Percentiles rank a stretch among this genome's conserved stretches.
Conservation (phyloP, 352 stramenopile species). For the Phytopythium sindhum region DNA sequence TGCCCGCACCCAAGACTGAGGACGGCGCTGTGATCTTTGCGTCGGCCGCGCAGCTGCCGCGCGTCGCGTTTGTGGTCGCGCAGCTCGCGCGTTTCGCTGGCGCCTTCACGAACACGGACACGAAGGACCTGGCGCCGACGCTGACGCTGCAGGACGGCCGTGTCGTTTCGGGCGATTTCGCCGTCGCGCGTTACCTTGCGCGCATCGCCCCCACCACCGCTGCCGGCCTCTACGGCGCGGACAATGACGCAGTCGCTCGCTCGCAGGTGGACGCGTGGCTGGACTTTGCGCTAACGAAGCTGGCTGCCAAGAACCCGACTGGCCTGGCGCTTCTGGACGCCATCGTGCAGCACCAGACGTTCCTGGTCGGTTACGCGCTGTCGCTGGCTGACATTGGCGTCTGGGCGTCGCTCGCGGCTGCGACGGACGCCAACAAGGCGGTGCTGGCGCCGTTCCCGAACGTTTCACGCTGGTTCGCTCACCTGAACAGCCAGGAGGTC, state of each 20-base stretch:
- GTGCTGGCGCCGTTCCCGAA: constrained; percentile 53
- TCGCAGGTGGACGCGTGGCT: constrained; percentile 92
- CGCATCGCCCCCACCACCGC: constrained; percentile 29
- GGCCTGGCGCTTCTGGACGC: constrained; percentile 87
- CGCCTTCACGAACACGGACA: constrained; percentile 48
- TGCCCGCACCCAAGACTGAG: constrained; percentile 37
- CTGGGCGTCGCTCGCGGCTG: constrained; percentile 70
- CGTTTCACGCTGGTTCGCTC: constrained; percentile 71
- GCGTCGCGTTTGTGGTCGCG: constrained; percentile 63
- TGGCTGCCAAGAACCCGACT: constrained; percentile 31
- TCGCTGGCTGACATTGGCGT: constrained; percentile 96
- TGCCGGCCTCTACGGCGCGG: constrained; percentile 52
- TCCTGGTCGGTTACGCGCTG: constrained; percentile 91
- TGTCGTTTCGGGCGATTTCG: constrained; percentile 78
- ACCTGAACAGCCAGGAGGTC: constrained; percentile 49
- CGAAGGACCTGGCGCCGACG: constrained; percentile 47
- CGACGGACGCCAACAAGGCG: constrained; percentile 34
- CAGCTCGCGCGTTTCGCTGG: constrained; percentile 50
- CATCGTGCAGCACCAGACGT: constrained; percentile 88
- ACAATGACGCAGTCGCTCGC: constrained; percentile 41
- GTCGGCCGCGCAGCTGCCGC: constrained; percentile 43
- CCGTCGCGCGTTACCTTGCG: constrained; percentile 67
- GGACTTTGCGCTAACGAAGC: constrained; percentile 85
- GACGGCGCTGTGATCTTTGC: constrained; percentile 65
- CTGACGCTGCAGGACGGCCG: constrained; percentile 46